Evolutionary conservation across 2,329 filamentous ascomycete genomes (phyloP), one percentile per base, ranked within the genome.

Genomic region (Remersonia thermophila): DNA sequence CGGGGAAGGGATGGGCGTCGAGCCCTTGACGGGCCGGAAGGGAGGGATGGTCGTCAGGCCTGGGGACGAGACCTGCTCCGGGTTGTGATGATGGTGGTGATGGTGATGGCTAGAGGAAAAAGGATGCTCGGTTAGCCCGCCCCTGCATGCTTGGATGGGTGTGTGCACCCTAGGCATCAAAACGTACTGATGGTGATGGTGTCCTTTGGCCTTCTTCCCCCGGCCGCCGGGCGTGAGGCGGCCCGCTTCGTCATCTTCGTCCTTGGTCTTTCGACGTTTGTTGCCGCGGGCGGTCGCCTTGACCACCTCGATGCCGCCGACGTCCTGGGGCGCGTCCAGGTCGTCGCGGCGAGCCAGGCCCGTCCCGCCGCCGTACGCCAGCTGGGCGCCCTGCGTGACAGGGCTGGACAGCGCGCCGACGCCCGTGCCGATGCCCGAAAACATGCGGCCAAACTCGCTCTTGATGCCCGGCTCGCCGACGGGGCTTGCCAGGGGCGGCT

Each of bases 361-460:
- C 1, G 61, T 51, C 25, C 57, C 8, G 12, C 27, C 61, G 5
- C 66, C 60, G 40, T 69, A 74, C 1, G 69, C 64, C 27, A 66
- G 48, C 28, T 60, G 58, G 3, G 58, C 53, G 41, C 63, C 49
- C 29, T 59, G 27, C 1, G 67, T 57, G 3, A 66, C 61, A 2
- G 71, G 69, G 47, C 69, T 73, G 11, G 69, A 65, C 26, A 71
- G 63, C 28, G 58, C 63, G 42, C 59, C 65, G 23, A 71, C 66
- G 42, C 66, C 72, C 46, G 65, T 72, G 40, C 66, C 87, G 47
- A 96, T 85, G n/a, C 89, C 89, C 13, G 84, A 85, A 59, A 94
- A 95, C 69, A 95, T 93, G 43, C 85, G 79, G 18, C 87, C 87
- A 55, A 95, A 87, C 55, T 95, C 89, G 54, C 79, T 93, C 66